A percentile compares a stretch with the other conserved stretches of the same genome.
Conservation (phyloP, 805 yeast species). For the Schwanniomyces vanrijiae region DNA sequence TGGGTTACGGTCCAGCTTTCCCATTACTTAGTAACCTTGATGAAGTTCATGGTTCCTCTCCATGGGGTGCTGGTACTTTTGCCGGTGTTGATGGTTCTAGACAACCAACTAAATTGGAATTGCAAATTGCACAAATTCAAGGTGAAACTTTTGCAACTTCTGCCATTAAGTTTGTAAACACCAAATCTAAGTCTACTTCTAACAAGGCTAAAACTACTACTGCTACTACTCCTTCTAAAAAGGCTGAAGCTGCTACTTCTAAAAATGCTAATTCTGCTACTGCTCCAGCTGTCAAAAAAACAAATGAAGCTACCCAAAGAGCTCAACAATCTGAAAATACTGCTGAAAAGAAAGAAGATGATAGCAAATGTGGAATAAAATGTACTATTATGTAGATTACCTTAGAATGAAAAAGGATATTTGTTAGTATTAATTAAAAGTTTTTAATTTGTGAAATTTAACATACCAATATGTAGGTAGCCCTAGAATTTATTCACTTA, state of each 20-base stretch:
- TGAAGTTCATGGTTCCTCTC: conserved; percentile 77
- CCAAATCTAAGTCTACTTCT: conserved; percentile 1
- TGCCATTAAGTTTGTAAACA: conserved; percentile 17
- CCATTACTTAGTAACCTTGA: conserved; percentile 54
- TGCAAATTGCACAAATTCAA: conserved; percentile 62
- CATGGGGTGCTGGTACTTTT: conserved; percentile 85
- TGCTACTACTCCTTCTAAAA: conserved; percentile 1
- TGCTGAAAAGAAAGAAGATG: conserved; percentile 13
- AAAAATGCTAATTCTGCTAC: neutral
- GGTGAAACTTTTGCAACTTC: conserved; percentile 54
- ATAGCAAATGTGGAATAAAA: conserved; percentile 9
- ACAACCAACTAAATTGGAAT: conserved; percentile 62
- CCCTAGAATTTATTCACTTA: neutral
- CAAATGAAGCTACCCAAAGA: conserved; percentile 4
- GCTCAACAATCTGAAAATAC: conserved; percentile 11
- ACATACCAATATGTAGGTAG: neutral
- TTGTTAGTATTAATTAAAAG: neutral
- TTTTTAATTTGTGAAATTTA: neutral
- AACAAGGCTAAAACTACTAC: neutral
- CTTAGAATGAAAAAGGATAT: neutral
- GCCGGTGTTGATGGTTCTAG: conserved; percentile 80
- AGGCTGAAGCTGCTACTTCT: conserved; percentile 3
- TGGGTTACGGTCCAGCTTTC: conserved; percentile 66
- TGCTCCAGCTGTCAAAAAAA: conserved; percentile 6
- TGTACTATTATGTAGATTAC: conserved; percentile 17